Evolutionary conservation across 352 stramenopile genomes (phyloP), one percentile per base, ranked within the genome.

Genomic region (Pythium phragmiticola): DNA sequence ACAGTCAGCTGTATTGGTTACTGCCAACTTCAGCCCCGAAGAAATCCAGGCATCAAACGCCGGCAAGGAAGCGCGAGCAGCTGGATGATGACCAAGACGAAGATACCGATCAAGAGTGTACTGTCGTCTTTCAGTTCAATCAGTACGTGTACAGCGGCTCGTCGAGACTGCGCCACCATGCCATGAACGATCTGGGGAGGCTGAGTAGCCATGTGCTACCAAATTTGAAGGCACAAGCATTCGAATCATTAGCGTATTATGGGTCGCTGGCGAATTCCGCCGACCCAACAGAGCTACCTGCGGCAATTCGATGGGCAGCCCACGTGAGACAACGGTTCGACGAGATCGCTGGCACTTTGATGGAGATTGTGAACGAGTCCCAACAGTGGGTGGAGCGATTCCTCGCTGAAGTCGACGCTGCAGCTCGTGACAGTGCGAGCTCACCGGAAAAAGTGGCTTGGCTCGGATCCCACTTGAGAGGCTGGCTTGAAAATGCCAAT

Each of bases 81-180:
- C 58, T 74, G 19, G 63, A 65, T 2, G 43, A 73, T 0, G 63
- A 75, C 14, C 67, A 79, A 3, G 63, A 73, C n/a, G 57, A 65
- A 9, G 48, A 73, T 4, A 76, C 16, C n/a, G 59, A 69, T 3
- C 60, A 63, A 49, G 45, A 58, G 5, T 58, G 30, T 7, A 0
- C 60, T 14, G 81, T 87, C 0, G 69, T 90, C 1, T 90, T 90
- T 58, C 77, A 86, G 49, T 87, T 90, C 67, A 84, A 87, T 51
- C 58, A 87, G 58, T 88, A 76, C 60, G 62, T 84, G 2, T 90
- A 90, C 45, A 63, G 75, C 11, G 78, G 81, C 3, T 68, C 56
- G 7, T 57, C 74, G 14, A 59, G 58, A 13, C 34, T 88, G 7
- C 57, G 60, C 6, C 57, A 59, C 4, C 50, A 23, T 0, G 58